Percentiles rank a stretch among this genome's conserved stretches.
Evolutionary conservation across 73 alveolate species (phyloP).

Genomic region (Tetrahymena borealis): DNA sequence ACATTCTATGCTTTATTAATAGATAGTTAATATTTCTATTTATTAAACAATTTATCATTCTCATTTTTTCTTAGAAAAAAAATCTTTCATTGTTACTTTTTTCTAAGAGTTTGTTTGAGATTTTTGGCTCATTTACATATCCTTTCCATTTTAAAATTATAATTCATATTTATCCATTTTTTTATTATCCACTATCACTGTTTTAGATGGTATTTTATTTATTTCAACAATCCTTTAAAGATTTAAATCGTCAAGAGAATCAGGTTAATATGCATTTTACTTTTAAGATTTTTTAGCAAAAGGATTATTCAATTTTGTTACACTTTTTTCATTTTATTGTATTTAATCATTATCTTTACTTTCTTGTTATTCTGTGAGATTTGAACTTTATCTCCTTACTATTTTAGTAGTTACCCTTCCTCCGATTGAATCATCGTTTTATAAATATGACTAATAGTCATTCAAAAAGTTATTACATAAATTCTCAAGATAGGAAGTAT

Average conservation of each 20-base stretch:
- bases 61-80: neutral
- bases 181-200: neutral
- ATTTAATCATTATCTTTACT: neutral
- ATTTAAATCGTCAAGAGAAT: neutral
- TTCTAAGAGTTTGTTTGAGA: neutral
- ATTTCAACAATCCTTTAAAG: neutral
- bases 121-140: neutral
- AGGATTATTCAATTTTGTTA: neutral
- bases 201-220: neutral
- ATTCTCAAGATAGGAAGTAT: neutral
- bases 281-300: neutral
- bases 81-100: neutral
- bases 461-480: neutral
- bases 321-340: neutral
- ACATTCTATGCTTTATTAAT: no score
- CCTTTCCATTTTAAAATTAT: neutral
- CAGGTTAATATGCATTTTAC: neutral
- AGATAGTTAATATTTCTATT: no score
- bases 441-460: neutral
- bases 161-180: neutral
- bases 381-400: neutral
- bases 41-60: no score
- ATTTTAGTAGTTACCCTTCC: neutral
- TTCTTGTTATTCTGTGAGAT: neutral
- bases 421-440: neutral